Evolutionary conservation across 495 filamentous ascomycete genomes (phyloP), one percentile per base, ranked within the genome.

Genomic region (Lasiosphaeria miniovina): DNA sequence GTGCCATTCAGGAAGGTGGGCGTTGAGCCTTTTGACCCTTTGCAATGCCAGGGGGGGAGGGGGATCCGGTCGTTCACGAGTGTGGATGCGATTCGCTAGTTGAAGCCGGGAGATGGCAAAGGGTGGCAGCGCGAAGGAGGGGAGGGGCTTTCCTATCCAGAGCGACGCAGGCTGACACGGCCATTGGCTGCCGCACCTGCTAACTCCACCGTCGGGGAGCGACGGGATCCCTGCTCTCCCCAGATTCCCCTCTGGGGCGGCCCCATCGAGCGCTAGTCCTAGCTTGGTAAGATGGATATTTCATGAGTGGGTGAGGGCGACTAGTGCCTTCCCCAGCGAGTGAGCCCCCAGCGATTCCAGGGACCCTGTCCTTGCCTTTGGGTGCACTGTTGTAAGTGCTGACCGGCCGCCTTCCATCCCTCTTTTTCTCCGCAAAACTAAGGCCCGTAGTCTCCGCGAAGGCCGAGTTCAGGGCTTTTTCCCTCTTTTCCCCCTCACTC

Each of bases 151-250:
- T 24, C 24, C 24, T 1, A 24, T 24, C 24, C 24, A 24, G 24
- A 24, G 24, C 24, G 24, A 2, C 24, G 24, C 24, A 24, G 24
- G 24, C 24, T 24, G 24, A 24, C 24, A 24, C 24, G 24, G 24
- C 24, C 24, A 24, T 24, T 24, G 24, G 24, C 24, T 24, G 24
- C 24, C 24, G 24, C 24, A 24, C 24, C 24, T 24, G 24, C 24
- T 24, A 2, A 24, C 24, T 24, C 24, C 24, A 24, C 24, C 11
- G 43, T 24, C 24, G 24, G 24, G 1, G 24, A 24, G 36, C 15
- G 35, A 24, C 24, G 24, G 24, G 24, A 52, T 52, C 65, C 65
- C 60, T 66, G 68, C 55, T 65, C 52, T 61, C 68, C 68, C 66
- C 64, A 65, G 66, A 65, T 68, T 71, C 43, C 14, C 9, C 48